Evolutionary conservation across 352 stramenopile species (phyloP), one percentile per base, ranked within the genome.

Genomic region (Pythium monospermum): DNA sequence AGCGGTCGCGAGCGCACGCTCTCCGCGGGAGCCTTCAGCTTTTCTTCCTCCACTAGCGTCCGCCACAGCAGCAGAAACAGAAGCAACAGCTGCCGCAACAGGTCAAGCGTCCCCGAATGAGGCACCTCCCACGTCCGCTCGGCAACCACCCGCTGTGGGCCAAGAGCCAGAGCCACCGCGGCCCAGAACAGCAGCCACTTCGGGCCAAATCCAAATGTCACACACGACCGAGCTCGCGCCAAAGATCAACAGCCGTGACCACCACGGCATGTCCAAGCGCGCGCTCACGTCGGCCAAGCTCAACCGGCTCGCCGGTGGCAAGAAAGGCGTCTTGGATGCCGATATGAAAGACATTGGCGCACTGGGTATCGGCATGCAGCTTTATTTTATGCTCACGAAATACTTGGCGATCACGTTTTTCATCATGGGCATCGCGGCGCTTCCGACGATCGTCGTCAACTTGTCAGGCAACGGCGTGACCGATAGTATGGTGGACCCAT

Each of bases 341-440:
- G 64, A 72, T 1, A 87, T 91, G 75, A 60, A 50, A 37, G 77
- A 88, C 57, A 92, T 94, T 39, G 81, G 75, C 19, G 71, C 72
- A 22, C 53, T 94, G 27, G 83, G 83, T 15, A 91, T 94, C 33
- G 83, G 81, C 11, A 69, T 94, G 60, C 72, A 87, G 65, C 66
- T 94, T 4, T 94, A 92, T 40, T 94, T 94, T 32, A 79, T 92
- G 64, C 55, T 94, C 26, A 85, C 78, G 36, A 88, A 91, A 69
- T 86, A 89, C 44, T 43, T 88, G 48, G 61, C 62, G 26, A 58
- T 81, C 18, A 59, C 64, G 5, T 90, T 94, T 45, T 40, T 89
- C 6, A n/a, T 68, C 36, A 91, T 92, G 77, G 79, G 79, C 13
- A 50, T 88, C 30, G 41, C 88, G 5, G 66, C 83, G 15, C 49